Evolutionary conservation across 306 rosid species (phyloP).

Genomic region (Vachellia pachyceras): DNA sequence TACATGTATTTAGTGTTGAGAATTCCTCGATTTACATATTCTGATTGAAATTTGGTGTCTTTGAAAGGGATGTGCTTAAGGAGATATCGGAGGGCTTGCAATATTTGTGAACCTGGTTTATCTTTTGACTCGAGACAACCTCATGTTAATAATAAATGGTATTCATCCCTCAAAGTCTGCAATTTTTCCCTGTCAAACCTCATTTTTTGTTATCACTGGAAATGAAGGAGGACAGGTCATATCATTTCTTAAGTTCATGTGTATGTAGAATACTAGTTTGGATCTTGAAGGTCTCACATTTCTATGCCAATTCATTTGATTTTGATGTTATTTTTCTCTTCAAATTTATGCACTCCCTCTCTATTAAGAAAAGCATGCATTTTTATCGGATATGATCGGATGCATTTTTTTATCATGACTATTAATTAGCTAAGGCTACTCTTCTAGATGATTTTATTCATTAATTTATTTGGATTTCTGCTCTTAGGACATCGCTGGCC

Average conservation of each 20-base stretch:
- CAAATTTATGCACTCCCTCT: background rate
- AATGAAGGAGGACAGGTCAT: conserved; percentile 24
- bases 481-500: conserved; percentile 83
- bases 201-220: conserved; percentile 25
- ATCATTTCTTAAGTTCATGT: conserved; percentile 18
- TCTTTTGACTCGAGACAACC: conserved; percentile 60
- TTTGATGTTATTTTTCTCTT: background rate
- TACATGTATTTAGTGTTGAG: conserved; percentile 11
- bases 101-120: conserved; percentile 70
- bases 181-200: conserved; percentile 8
- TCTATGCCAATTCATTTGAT: conserved; percentile 20
- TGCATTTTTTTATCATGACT: conserved; percentile 27
- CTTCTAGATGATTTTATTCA: conserved; percentile 40
- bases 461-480: conserved; percentile 28
- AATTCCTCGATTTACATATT: conserved; percentile 36
- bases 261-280: conserved; percentile 1
- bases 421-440: conserved; percentile 30
- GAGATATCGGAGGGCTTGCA: conserved; percentile 72
- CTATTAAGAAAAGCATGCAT: conserved; percentile 11
- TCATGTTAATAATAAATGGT: conserved; percentile 77
- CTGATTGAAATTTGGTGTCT: conserved; percentile 48
- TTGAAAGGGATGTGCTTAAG: conserved; percentile 88
- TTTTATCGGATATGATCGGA: background rate
- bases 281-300: conserved; percentile 23
- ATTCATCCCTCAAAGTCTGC: conserved; percentile 44